These are phyloP conservation scores for Volvariella volvacea DNA, from an alignment of 1,284 basidiomycete genomes.

Conservation along the genomic window DNA sequence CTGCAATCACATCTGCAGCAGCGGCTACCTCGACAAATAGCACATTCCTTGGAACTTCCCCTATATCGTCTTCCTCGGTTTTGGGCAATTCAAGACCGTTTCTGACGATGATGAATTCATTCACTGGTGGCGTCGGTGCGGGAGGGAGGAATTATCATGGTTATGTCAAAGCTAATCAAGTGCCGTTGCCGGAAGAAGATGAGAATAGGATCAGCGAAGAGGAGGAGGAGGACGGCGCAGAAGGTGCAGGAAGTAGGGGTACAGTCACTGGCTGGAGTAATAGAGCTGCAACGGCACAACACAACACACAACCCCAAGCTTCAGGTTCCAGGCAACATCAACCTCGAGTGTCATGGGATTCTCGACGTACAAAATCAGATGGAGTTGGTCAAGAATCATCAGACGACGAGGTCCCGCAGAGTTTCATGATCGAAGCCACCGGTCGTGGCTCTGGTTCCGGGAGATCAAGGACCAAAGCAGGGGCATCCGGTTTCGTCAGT, in stretches of 20 bases:
- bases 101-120: constrained; percentile 66
- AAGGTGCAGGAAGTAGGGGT: constrained; percentile 33
- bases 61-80: no score
- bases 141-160: constrained; percentile 66
- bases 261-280: constrained; percentile 13
- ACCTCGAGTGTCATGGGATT: constrained; percentile 45
- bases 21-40: no score
- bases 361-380: constrained; percentile 45
- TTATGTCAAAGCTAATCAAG: constrained; percentile 62
- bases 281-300: constrained; percentile 9
- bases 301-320: constrained; percentile 13
- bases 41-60: no score
- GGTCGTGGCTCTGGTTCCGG: not conserved
- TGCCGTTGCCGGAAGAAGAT: constrained; percentile 60
- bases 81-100: constrained; percentile 53
- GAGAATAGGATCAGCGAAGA: constrained; percentile 38
- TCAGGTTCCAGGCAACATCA: constrained; percentile 22
- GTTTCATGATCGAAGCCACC: constrained; percentile 71
- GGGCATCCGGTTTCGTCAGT: no score
- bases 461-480: not conserved
- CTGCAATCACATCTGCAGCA: no score
- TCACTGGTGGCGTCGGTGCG: constrained; percentile 25
- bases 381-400: constrained; percentile 53
- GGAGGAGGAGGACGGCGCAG: constrained; percentile 35
- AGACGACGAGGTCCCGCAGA: constrained; percentile 77